Conservation (phyloP, 192 early-diverging fungal genomes). For the Lunasporangiospora selenospora region DNA sequence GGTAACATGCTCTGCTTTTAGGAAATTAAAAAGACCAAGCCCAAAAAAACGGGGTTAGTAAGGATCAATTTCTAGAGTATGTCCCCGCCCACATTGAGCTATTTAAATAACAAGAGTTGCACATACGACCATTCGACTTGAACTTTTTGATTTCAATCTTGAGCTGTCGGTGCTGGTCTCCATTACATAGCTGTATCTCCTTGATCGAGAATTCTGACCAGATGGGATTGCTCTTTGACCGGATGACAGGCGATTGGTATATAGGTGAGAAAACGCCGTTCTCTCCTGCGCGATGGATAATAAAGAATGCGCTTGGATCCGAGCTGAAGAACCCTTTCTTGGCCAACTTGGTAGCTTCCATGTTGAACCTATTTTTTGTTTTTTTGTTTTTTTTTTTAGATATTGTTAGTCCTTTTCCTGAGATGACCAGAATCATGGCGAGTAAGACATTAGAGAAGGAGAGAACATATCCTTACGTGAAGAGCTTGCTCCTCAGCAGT, state of each 20-base stretch:
- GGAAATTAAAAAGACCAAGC: background rate
- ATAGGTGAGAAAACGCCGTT: slow-evolving; percentile 49
- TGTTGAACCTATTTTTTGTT: slow-evolving; percentile 34
- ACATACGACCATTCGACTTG: slow-evolving; percentile 45
- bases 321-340: slow-evolving; percentile 39
- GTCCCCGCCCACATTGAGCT: too few relatives aligned
- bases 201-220: slow-evolving; percentile 45
- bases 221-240: slow-evolving; percentile 26
- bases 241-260: slow-evolving; percentile 26
- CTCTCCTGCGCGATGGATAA: slow-evolving; percentile 50
- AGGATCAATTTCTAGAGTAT: too few relatives aligned
- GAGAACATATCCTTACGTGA: too few relatives aligned
- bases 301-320: slow-evolving; percentile 41
- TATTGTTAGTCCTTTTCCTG: too few relatives aligned
- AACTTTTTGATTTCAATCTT: slow-evolving; percentile 44
- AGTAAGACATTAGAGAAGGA: too few relatives aligned
- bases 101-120: background rate
- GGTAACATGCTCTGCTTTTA: slow-evolving; percentile 42
- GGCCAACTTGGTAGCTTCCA: slow-evolving; percentile 35
- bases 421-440: too few relatives aligned
- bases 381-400: slow-evolving; percentile 10
- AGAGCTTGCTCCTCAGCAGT: slow-evolving; percentile 57
- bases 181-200: slow-evolving; percentile 43
- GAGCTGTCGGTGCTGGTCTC: slow-evolving; percentile 39
- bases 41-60: too few relatives aligned